Base-by-base conservation (phyloP, 192 early-diverging fungal genomes). In the Coemansia nantahalensis region DNA sequence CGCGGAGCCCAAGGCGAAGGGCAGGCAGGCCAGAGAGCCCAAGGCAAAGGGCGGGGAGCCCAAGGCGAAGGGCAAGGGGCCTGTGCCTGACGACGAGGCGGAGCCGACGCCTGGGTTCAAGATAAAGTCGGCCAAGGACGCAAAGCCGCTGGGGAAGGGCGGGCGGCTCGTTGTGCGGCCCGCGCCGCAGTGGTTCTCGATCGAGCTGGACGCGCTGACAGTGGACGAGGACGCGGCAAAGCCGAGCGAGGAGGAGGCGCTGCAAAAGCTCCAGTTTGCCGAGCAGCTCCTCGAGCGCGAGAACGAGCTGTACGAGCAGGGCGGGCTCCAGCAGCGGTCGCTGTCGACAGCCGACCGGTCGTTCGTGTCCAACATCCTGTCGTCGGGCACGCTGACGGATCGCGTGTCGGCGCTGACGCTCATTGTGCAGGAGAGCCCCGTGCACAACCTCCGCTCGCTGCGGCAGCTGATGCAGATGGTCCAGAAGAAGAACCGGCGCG, bases 301-400 rank as follows among this genome's bases (percentile, higher is more conserved):
- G 45, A 87, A 84, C 62, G 53, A 74, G 19, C 48, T 62, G 24
- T 81, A 81, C 45, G 78, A 81, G 33, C 77, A 74, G 34, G 68
- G 76, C 26, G 70, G 72, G 0, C 48, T 48, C n/a, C 45, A 44
- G 51, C 54, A 77, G 73, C 82, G 60, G 37, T 77, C 75, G 23
- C 68, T 86, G 33, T 86, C 86, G 11, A 81, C 84, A 4, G 85
- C 91, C 17, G 92, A 99, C 78, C 79, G 80, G 45, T 82, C 82
- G 33, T 99, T 97, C 68, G 81, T 96, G 14, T 74, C 86, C 16
- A 91, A 87, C 38, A 89, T 99, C 31, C 70, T 99, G 65, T 68
- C 83, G 39, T 91, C 90, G 24, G 96, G 96, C 69, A 99, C 96
- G 16, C 66, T 91, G 36, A 90, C 86, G 35, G 96, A 99, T 82